Base-by-base conservation (phyloP, 257 asterid species). In the Petunia secreta region DNA sequence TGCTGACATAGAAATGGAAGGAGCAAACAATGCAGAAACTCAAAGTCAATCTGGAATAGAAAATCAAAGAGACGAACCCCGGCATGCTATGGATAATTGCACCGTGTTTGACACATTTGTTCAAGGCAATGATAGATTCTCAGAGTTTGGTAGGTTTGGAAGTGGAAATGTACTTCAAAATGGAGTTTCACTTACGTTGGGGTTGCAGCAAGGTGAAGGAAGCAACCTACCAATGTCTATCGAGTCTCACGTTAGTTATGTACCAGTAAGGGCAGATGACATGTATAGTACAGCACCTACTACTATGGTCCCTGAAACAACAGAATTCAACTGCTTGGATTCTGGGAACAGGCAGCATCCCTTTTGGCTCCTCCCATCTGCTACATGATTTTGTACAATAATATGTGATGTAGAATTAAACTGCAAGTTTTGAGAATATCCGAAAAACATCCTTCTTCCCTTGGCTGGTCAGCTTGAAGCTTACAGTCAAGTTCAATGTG, bases 171-270 rank as follows among this genome's bases (percentile, higher is more conserved):
- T 60, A 34, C 78, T 36, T 34, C 36, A 60, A 4, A 25, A 60
- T 8, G 91, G 91, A n/a, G 93, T 92, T 3, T 92, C 97, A 3
- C 87, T 94, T 66, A 90, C 97, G 4, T 69, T 94, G 75, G 97
- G 97, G 43, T 81, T 94, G 86, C 97, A 92, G 85, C 94, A 88
- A 79, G 71, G 95, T 55, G 95, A 91, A 75, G 95, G 90, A 53
- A 87, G 89, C 39, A 55, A 75, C 63, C 48, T 86, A 40, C 86
- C 84, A 3, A 86, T 92, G 88, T 80, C 86, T 37, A 80, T 88
- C 11, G 85, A 80, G 58, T 73, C 82, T 8, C 86, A 52, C 48
- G 88, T 76, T 73, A 86, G 86, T 62, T 90, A 84, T 82, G 82
- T 86, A 68, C 80, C 91, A n/a, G 66, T 87, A 75, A 89, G 92